These are phyloP conservation scores for Sporothrix inflata DNA, from an alignment of 2,329 filamentous ascomycete species.

Conservation along the genomic window DNA sequence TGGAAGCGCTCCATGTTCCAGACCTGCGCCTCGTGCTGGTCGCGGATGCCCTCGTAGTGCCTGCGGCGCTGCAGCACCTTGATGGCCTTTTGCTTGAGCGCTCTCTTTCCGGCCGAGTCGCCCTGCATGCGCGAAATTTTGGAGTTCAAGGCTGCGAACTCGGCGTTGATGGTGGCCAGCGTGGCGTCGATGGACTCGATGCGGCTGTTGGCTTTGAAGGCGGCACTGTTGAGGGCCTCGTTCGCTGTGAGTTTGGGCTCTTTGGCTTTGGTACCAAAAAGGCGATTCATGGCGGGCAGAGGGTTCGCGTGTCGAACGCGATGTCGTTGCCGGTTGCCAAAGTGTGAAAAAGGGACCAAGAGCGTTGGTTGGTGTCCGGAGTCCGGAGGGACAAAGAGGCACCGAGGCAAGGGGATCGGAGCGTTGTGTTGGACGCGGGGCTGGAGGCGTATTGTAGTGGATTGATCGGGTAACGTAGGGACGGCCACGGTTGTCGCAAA, in stretches of 20 bases:
- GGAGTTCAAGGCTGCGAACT: constrained; percentile 84
- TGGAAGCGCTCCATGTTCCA: constrained; percentile 99
- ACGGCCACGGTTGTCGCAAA: not conserved
- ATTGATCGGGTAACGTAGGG: not conserved
- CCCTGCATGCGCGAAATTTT: constrained; percentile 93
- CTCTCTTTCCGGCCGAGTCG: constrained; percentile 81
- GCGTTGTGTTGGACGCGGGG: not conserved
- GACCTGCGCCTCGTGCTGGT: constrained; percentile 89
- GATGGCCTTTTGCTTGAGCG: constrained; percentile 90
- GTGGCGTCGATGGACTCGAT: constrained; percentile 92
- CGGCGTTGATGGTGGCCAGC: constrained; percentile 86
- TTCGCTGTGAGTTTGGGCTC: constrained; percentile 71
- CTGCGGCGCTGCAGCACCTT: constrained; percentile 93
- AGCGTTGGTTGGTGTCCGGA: not conserved
- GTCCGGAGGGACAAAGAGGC: not conserved
- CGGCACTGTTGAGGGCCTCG: constrained; percentile 74
- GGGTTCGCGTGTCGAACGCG: not conserved
- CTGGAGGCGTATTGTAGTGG: not conserved
- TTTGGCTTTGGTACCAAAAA: constrained; percentile 79
- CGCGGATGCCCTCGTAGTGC: constrained; percentile 90
- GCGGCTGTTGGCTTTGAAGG: constrained; percentile 81
- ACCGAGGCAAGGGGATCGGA: not conserved
- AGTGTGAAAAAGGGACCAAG: not conserved
- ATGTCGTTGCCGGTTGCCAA: not conserved
- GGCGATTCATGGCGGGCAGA: constrained; percentile 74